These are phyloP conservation scores for Zea mays DNA, from an alignment of 176 grass and related monocot genomes.

Conservation along the genomic window Zm-B73-REFERENCE-NAM-5.0 NC_050101.1:176477001-176477500, in stretches of 20 bases:
- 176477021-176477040: too few relatives aligned
- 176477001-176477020: too few relatives aligned
- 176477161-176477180: too few relatives aligned
- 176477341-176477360: background rate
- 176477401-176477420: background rate
- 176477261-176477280: conserved; percentile 12
- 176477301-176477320: conserved; percentile 25
- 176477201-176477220: conserved; percentile 23
- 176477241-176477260: background rate
- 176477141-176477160: background rate
- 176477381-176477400: background rate
- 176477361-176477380: conserved; percentile 3
- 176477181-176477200: too few relatives aligned
- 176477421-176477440: conserved; percentile 39
- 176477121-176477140: conserved; percentile 30
- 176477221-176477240: conserved; percentile 33
- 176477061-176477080: background rate
- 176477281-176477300: rapidly evolving
- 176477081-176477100: conserved; percentile 28
- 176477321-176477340: background rate
- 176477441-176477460: conserved; percentile 31
- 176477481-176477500: background rate
- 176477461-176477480: background rate
- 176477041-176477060: too few relatives aligned
- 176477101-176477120: conserved; percentile 29